These are phyloP conservation scores for Coemansia nantahalensis DNA, from an alignment of 192 early-diverging fungal genomes.

Conservation along the genomic window DNA sequence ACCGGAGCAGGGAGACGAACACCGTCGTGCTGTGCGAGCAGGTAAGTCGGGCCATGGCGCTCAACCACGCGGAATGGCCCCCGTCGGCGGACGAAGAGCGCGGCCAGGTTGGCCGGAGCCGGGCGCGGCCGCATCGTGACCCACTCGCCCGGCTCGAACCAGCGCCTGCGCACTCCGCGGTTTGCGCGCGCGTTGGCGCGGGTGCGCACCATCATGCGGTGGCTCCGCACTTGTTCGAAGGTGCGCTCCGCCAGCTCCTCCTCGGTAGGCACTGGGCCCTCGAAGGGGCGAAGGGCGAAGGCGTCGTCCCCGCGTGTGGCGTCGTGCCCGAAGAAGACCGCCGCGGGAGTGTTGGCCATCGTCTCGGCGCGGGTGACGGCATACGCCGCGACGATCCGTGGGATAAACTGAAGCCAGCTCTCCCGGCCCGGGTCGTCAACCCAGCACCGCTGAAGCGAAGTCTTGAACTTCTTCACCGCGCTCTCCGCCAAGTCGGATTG, in stretches of 20 bases:
- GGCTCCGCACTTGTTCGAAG: background rate
- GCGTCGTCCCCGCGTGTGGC: background rate
- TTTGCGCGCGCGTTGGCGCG: conserved; percentile 3
- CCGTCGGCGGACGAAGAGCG: background rate
- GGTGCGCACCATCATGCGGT: background rate
- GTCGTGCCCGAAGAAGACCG: background rate
- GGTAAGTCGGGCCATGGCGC: background rate
- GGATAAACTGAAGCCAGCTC: conserved; percentile 13
- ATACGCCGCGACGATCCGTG: conserved; percentile 12
- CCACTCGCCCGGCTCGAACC: conserved; percentile 9
- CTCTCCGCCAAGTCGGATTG: conserved; percentile 22
- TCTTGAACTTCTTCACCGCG: conserved; percentile 23
- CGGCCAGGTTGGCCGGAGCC: conserved; percentile 8
- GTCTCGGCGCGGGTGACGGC: conserved; percentile 9
- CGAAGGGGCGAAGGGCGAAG: background rate
- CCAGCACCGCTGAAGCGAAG: conserved; percentile 4
- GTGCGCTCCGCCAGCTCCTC: background rate
- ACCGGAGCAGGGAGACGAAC: background rate
- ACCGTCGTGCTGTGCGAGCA: background rate
- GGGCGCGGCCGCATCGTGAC: conserved; percentile 4
- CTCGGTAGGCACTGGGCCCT: background rate
- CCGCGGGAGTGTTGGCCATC: background rate
- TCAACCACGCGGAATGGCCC: conserved; percentile 15
- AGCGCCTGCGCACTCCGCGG: background rate
- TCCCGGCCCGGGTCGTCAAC: background rate